Percentiles rank a stretch among this genome's conserved stretches.
Conservation (phyloP, 352 stramenopile genomes). For the Phytophthora fragariae region DNA sequence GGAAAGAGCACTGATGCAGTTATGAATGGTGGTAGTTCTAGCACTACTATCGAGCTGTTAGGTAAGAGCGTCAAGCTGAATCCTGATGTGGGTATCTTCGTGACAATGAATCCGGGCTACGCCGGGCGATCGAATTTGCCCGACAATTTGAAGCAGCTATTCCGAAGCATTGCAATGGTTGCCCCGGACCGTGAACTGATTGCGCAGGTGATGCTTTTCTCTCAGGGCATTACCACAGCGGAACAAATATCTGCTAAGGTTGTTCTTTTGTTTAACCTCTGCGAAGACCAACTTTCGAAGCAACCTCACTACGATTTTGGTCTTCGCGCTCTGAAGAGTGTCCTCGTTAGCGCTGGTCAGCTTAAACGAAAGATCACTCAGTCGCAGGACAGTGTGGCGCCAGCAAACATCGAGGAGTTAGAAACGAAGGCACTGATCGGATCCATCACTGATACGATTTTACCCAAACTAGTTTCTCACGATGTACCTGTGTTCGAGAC, state of each 20-base stretch:
- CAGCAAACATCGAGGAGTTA: conserved; percentile 69
- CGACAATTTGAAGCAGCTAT: conserved; percentile 99
- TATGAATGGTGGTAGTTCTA: conserved; percentile 30
- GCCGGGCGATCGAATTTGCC: conserved; percentile 97
- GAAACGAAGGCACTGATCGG: conserved; percentile 97
- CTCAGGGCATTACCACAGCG: conserved; percentile 98
- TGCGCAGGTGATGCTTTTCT: conserved; percentile 99
- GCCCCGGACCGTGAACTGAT: conserved; percentile 99
- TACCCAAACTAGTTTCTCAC: conserved; percentile 98
- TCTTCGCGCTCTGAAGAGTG: conserved; percentile 98
- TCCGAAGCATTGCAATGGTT: conserved; percentile 99
- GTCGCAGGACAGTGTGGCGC: conserved; percentile 39
- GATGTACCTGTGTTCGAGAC: conserved; percentile 98
- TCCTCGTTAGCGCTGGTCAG: conserved; percentile 98
- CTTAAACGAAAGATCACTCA: conserved; percentile 95
- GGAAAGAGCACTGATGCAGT: conserved; percentile 46
- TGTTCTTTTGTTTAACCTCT: conserved; percentile 99
- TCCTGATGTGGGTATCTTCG: conserved; percentile 99
- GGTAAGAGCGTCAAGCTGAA: conserved; percentile 96
- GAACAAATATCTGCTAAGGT: conserved; percentile 97
- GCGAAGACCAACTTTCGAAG: conserved; percentile 97
- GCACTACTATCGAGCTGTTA: conserved; percentile 94
- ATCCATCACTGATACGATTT: conserved; percentile 98
- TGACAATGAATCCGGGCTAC: conserved; percentile 99
- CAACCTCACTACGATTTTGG: conserved; percentile 99